These are phyloP conservation scores for Kwoniella sp. DNA, from an alignment of 768 basidiomycete genomes.

Conservation along the genomic window DNA sequence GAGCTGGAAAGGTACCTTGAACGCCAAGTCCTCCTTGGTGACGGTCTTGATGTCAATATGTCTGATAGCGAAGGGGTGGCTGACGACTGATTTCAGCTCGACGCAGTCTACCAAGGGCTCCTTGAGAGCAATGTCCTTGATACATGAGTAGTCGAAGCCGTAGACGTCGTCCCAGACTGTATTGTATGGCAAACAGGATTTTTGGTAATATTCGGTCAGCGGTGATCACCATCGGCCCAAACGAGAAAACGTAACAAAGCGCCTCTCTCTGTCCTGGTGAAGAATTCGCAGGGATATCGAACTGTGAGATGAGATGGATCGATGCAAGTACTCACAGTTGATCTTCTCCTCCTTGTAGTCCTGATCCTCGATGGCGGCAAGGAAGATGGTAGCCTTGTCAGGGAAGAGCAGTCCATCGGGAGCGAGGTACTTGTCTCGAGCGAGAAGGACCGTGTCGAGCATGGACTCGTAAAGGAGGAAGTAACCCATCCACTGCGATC, in stretches of 20 bases:
- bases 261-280: too few relatives aligned
- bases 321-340: conserved; percentile 71
- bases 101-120: conserved; percentile 99
- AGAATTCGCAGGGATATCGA: not conserved
- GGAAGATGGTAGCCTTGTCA: conserved; percentile 84
- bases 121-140: conserved; percentile 94
- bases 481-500: conserved; percentile 89
- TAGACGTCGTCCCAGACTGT: conserved; percentile 99
- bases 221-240: too few relatives aligned
- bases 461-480: conserved; percentile 99
- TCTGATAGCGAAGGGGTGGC: conserved; percentile 89
- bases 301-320: not conserved
- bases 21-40: conserved; percentile 92
- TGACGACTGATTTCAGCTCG: conserved; percentile 91
- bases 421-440: conserved; percentile 91
- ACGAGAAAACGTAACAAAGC: too few relatives aligned
- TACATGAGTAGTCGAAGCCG: conserved; percentile 98
- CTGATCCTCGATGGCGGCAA: conserved; percentile 98
- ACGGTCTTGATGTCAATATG: conserved; percentile 87
- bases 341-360: conserved; percentile 99
- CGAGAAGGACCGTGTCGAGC: conserved; percentile 96
- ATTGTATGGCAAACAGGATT: not conserved
- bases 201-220: too few relatives aligned
- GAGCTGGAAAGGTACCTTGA: conserved; percentile 76
- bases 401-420: conserved; percentile 91